These are phyloP conservation scores for Hypoxylon sp. DNA, from an alignment of 2,329 filamentous ascomycete species.

Conservation along the genomic window DNA sequence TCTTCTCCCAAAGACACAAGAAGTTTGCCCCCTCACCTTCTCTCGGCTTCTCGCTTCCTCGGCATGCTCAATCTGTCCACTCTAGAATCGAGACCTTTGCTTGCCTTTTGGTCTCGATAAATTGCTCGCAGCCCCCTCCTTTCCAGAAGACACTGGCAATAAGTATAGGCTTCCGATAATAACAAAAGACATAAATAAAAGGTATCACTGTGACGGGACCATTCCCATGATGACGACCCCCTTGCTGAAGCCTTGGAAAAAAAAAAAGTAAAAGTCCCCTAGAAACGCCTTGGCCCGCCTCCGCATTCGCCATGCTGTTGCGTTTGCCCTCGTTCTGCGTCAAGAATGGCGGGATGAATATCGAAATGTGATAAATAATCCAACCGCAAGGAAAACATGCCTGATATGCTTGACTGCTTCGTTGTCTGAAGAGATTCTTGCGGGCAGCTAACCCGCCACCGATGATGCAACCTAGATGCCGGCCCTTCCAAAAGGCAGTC, in stretches of 20 bases:
- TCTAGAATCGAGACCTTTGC: conserved; percentile 6
- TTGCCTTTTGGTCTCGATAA: background rate
- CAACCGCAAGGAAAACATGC: conserved; percentile 31
- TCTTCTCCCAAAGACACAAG: background rate
- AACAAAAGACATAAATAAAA: conserved; percentile 37
- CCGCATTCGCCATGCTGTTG: conserved; percentile 43
- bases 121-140: conserved; percentile 8
- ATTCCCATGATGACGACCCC: conserved; percentile 26
- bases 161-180: conserved; percentile 10
- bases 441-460: conserved; percentile 15
- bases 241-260: conserved; percentile 28
- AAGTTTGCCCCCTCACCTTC: background rate
- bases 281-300: conserved; percentile 39
- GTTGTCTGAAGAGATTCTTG: conserved; percentile 19
- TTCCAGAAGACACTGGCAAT: conserved; percentile 5
- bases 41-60: conserved; percentile 14
- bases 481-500: conserved; percentile 18
- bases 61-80: conserved; percentile 37
- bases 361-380: conserved; percentile 30
- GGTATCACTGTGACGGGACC: conserved; percentile 38
- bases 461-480: conserved; percentile 28
- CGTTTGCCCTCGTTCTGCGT: conserved; percentile 42
- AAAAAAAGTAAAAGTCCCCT: conserved; percentile 19
- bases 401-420: conserved; percentile 20
- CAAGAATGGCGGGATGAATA: conserved; percentile 32